Conservation (phyloP, 768 basidiomycete genomes). For the Suillus plorans region DNA sequence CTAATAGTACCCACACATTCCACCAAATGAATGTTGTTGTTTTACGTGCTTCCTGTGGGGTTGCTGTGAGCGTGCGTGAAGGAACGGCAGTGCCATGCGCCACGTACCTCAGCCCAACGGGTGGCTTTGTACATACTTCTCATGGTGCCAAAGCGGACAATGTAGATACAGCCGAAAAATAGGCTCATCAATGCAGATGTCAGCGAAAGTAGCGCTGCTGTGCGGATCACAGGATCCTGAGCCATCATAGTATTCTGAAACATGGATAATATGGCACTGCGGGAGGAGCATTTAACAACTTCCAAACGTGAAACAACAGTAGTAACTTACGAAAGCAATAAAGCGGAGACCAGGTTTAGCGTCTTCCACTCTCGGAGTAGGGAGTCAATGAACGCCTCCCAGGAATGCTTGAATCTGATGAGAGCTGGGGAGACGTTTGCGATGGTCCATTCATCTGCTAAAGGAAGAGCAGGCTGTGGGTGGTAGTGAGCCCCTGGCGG, state of each 20-base stretch:
- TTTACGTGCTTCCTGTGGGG: constrained; percentile 54
- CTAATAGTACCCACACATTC: constrained; percentile 72
- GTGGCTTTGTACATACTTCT: constrained; percentile 68
- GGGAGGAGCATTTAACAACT: neutral
- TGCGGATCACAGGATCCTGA: constrained; percentile 60
- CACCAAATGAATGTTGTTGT: constrained; percentile 48
- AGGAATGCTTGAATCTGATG: constrained; percentile 59
- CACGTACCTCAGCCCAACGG: constrained; percentile 67
- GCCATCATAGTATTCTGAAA: constrained; percentile 57
- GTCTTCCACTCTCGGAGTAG: constrained; percentile 78
- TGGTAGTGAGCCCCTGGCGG: constrained; percentile 26
- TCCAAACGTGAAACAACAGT: neutral
- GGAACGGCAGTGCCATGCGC: neutral
- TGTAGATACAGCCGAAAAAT: constrained; percentile 72
- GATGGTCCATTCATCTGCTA: constrained; percentile 52
- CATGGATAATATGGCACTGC: constrained; percentile 66
- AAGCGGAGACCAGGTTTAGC: constrained; percentile 68
- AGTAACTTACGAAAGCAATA: constrained; percentile 48
- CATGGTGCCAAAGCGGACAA: constrained; percentile 71
- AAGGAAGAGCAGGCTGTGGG: constrained; percentile 34
- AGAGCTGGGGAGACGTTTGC: constrained; percentile 61
- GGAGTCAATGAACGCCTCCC: constrained; percentile 73
- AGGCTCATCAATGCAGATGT: constrained; percentile 69
- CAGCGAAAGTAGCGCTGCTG: constrained; percentile 61
- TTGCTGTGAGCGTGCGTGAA: neutral